Base-by-base conservation (phyloP, 2,329 filamentous ascomycete genomes). In the Xylariaceae sp. region DNA sequence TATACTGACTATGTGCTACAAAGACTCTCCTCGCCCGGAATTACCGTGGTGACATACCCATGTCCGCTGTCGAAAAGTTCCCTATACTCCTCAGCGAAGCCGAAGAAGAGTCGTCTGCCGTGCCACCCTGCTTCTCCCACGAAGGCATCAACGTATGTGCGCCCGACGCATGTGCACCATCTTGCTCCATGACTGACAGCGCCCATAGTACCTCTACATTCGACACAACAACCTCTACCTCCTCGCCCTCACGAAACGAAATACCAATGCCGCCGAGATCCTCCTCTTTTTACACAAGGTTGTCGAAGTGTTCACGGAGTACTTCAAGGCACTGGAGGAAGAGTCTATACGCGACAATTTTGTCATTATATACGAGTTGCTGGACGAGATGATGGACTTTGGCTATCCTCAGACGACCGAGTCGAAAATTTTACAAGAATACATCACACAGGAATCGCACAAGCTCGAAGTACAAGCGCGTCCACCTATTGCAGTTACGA, bases 341-440 rank as follows among this genome's bases (percentile, higher is more conserved):
- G 93, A 98, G 69, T 95, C 89, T 57, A 98, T 98, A 64, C 83
- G 93, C 56, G 93, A 98, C 74, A 98, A 98, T 73, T 98, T 98
- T 63, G 93, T 98, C 65, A 83, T 98, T 62, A 98, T 98, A 61
- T 98, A 98, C 74, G 93, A 98, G 69, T 71, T 98, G 47, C 79
- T 98, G 49, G 93, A 98, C 63, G 93, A 98, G 73, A 98, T 98
- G 93, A 98, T 98, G 93, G 93, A 98, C 69, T 98, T 98, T 74
- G 93, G 93, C 50, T 96, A 98, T 65, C 93, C 93, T 4, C 93
- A 98, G 67, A 98, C 93, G 9, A 98, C 93, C 52, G 93, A 98
- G 67, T 88, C 82, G 65, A 98, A 98, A 78, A 98, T 98, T 64
- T 73, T 98, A 47, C 93, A 98, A 67, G 93, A 98, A 73, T 95